A percentile compares a stretch with the other conserved stretches of the same genome.
These are phyloP conservation scores for Fomitopsis palustris DNA, from an alignment of 1,284 basidiomycete species.

Conservation along the genomic window DNA sequence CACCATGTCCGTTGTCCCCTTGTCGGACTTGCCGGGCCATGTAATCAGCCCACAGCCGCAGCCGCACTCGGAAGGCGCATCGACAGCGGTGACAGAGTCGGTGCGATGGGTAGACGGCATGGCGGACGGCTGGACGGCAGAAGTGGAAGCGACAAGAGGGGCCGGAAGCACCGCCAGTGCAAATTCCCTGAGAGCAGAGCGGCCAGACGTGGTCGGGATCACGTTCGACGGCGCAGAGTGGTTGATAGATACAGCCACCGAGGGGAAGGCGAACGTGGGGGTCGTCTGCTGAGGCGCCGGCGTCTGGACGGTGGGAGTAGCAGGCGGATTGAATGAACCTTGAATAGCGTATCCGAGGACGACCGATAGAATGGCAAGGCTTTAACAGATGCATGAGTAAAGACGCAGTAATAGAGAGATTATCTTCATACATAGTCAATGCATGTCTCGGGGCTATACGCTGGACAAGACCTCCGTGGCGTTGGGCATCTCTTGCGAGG, in stretches of 20 bases:
- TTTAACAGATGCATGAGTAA: constrained; percentile 27
- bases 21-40: constrained; percentile 29
- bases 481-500: constrained; percentile 24
- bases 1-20: constrained; percentile 35
- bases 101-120: constrained; percentile 1
- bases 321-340: constrained; percentile 40
- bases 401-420: constrained; percentile 7
- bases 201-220: constrained; percentile 29
- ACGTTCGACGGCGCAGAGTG: constrained; percentile 31
- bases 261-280: constrained; percentile 13
- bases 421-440: constrained; percentile 54
- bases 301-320: constrained; percentile 2
- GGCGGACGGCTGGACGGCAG: constrained; percentile 10
- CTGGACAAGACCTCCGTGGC: constrained; percentile 4
- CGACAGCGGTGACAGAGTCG: background rate
- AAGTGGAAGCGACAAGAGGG: constrained; percentile 33
- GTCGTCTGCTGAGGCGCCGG: constrained; percentile 5
- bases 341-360: constrained; percentile 65
- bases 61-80: constrained; percentile 23
- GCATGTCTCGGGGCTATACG: constrained; percentile 43
- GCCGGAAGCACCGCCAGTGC: constrained; percentile 53
- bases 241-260: constrained; percentile 14
- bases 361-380: constrained; percentile 63
- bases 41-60: constrained; percentile 30
- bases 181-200: constrained; percentile 50